Evolutionary conservation across 805 yeast genomes (phyloP), one percentile per base, ranked within the genome.

Genomic region (Cyberlindnera sargentensis): DNA sequence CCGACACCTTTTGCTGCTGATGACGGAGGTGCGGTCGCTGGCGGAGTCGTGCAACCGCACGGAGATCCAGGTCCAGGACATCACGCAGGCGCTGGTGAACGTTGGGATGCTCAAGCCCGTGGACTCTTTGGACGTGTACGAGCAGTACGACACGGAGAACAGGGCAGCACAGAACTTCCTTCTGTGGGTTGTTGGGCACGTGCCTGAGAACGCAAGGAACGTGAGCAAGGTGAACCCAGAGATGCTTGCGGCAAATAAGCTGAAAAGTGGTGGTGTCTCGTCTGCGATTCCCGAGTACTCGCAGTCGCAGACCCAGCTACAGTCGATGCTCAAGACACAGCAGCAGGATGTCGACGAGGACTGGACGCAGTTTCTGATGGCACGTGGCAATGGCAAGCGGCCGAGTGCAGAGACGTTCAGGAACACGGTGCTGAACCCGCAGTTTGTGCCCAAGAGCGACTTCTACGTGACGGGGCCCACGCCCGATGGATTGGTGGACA

Each of bases 31-130:
- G 0, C 55, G 62, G 30, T 66, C 67, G 41, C 67, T 79, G 42
- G 73, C 87, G 0, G 66, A 70, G 23, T 58, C 68, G 3, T 63
- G 81, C 50, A 66, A 70, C 40, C 57, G 74, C 26, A 70, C 67
- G 7, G 71, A 68, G 9, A 68, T 79, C 4, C 68, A 61, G 11
- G 59, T 85, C 3, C 82, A 79, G 47, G 98, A 91, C 58, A 68
- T 86, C 5, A 66, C 86, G 15, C 78, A 78, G 55, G 88, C 93
- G 0, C 70, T 90, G 63, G 71, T 76, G 30, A 77, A 79, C 46
- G 60, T 77, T 24, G 84, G 82, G 11, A 63, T 84, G 36, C 63
- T 88, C 15, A 75, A 76, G 36, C 89, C 91, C 0, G 68, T 72
- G 4, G 72, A 70, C 37, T 40, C 65, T 8, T 58, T 82, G 31